These are phyloP conservation scores for Bauhinia variegata DNA, from an alignment of 306 rosid species.

Conservation along the genomic window DNA sequence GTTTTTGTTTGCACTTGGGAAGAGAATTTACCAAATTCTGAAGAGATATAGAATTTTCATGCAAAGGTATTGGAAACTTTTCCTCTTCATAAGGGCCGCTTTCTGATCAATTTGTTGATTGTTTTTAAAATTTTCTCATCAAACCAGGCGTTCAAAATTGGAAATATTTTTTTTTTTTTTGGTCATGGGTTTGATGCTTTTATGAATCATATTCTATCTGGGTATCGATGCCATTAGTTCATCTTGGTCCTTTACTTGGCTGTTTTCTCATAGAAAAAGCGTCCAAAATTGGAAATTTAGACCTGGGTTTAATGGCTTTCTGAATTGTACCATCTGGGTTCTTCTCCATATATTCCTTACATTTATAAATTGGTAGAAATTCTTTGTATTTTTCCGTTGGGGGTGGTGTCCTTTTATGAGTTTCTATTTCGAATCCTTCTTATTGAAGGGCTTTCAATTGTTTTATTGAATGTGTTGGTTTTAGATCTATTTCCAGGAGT, in stretches of 20 bases:
- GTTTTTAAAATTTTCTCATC: background rate
- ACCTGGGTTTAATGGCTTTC: background rate
- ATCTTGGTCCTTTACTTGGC: background rate
- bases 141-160: constrained; percentile 1
- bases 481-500: constrained; percentile 24
- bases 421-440: constrained; percentile 12
- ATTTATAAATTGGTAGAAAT: constrained; percentile 25
- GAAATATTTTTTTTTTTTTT: too few relatives aligned
- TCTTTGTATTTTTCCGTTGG: constrained; percentile 21
- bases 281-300: constrained; percentile 8
- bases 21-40: constrained; percentile 27
- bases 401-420: constrained; percentile 22
- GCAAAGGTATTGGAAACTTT: constrained; percentile 45
- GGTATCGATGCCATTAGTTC: constrained; percentile 8
- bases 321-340: constrained; percentile 20
- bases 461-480: constrained; percentile 15
- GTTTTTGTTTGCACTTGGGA: background rate
- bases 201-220: constrained; percentile 4
- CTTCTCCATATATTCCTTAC: constrained; percentile 30
- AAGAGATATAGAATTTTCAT: constrained; percentile 42
- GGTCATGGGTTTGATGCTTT: background rate
- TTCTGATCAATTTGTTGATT: constrained; percentile 7
- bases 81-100: constrained; percentile 13
- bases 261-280: background rate
- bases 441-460: too few relatives aligned